Evolutionary conservation across 176 grass and related monocot genomes (phyloP).

Genomic region (Lolium rigidum): DNA sequence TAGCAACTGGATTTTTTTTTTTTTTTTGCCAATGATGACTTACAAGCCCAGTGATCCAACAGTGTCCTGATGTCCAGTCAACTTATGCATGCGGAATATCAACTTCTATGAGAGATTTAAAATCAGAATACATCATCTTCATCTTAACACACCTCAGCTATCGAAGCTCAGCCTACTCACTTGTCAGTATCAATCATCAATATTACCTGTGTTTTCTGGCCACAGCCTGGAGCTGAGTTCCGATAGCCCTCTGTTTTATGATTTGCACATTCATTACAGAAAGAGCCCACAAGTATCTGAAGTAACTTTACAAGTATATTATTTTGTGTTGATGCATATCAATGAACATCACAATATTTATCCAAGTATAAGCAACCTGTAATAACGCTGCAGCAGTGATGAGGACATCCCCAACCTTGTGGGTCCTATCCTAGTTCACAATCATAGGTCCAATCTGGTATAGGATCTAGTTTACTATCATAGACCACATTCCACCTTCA

Average conservation of each 20-base stretch:
- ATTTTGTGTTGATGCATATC: constrained; percentile 21
- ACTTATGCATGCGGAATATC: not conserved
- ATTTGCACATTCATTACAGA: not conserved
- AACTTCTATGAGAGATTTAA: not conserved
- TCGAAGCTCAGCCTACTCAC: not conserved
- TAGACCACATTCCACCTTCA: not conserved
- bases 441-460: not conserved
- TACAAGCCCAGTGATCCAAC: not conserved
- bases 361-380: not conserved
- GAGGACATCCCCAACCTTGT: not conserved
- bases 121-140: not conserved
- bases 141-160: not conserved
- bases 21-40: not conserved
- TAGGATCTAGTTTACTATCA: not conserved
- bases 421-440: not conserved
- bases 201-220: not conserved
- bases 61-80: not conserved
- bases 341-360: not conserved
- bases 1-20: not conserved
- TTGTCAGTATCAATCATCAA: not conserved
- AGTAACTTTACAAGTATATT: constrained; percentile 4
- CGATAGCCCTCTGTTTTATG: not conserved
- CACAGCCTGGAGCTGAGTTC: not conserved
- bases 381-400: not conserved
- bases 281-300: constrained; percentile 11